Evolutionary conservation across 306 rosid species (phyloP), one percentile per base, ranked within the genome.

Genomic region (Gastrolobium bilobum): DNA sequence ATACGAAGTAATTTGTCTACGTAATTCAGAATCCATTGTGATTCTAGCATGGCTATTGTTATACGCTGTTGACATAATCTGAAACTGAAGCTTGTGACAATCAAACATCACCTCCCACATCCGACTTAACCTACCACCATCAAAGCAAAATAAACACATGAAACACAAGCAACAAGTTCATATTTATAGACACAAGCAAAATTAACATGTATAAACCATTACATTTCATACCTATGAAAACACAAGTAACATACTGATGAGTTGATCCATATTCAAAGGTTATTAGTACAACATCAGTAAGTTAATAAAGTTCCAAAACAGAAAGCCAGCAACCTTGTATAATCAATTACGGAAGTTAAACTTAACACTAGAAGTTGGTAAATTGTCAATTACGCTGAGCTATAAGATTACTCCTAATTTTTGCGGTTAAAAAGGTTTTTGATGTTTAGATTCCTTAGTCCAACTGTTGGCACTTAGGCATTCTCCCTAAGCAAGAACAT

Each of bases 51-150:
- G 89, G 66, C 85, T 78, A 56, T 58, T 87, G 80, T 39, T 84
- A 76, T 76, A 63, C 4, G 90, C 93, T 46, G 80, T 76, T 4
- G 90, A 76, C 65, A 94, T 81, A 2, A 92, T 88, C 83, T 81
- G 87, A 62, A 83, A 80, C 83, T 94, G 98, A 70, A 73, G 93
- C 83, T 85, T 91, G 90, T 92, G 97, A 84, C 95, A 92, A 63
- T 89, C 93, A 42, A 48, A 84, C 99, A 94, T 91, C 86, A 79
- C 93, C 67, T 88, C 93, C 99, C 97, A 94, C 99, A 92, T 94
- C 80, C 95, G 93, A 69, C 88, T 87, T 85, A 94, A 87, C 94
- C 98, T 94, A 82, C 51, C 79, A 82, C 51, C 79, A 75, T 67
- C 54, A 14, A 75, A 62, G 68, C 58, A 76, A 74, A 58, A 68